Evolutionary conservation across 768 basidiomycete genomes (phyloP).

Genomic region (Paxillus rubicundulus): DNA sequence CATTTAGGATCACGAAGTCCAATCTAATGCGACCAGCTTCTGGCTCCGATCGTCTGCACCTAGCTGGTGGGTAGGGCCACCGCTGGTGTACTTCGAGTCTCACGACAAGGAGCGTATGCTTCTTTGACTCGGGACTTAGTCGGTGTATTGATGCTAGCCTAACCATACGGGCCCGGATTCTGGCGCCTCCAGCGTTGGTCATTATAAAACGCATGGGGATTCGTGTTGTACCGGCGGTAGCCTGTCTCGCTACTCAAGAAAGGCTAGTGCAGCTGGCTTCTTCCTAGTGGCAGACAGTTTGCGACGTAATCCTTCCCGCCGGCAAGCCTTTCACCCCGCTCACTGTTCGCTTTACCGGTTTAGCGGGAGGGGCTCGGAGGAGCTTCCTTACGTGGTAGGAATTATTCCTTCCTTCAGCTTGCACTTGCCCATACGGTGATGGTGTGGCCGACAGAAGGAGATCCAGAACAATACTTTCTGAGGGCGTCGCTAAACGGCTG

Average conservation of each 20-base stretch:
- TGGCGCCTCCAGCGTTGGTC: too few relatives aligned
- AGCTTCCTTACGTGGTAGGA: too few relatives aligned
- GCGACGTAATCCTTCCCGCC: background rate
- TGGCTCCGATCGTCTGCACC: background rate
- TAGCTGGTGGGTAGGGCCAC: background rate
- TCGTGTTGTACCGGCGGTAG: slow-evolving; percentile 2
- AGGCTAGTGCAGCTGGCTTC: background rate
- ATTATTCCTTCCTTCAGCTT: too few relatives aligned
- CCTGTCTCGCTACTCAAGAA: background rate
- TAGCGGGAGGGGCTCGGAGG: background rate
- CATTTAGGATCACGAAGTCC: slow-evolving; percentile 16
- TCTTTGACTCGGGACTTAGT: background rate
- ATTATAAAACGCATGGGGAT: background rate
- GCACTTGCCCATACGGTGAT: too few relatives aligned
- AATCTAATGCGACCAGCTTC: background rate
- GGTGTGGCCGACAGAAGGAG: too few relatives aligned
- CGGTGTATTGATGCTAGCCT: background rate
- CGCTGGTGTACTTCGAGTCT: background rate
- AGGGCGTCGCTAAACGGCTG: too few relatives aligned
- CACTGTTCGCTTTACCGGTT: background rate
- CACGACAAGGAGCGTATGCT: background rate
- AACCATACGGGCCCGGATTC: too few relatives aligned
- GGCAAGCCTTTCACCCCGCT: background rate
- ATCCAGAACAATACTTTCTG: too few relatives aligned
- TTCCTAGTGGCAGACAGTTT: background rate